Evolutionary conservation across 2,329 filamentous ascomycete species (phyloP).

Genomic region (Ceratocystis diversiconidia): DNA sequence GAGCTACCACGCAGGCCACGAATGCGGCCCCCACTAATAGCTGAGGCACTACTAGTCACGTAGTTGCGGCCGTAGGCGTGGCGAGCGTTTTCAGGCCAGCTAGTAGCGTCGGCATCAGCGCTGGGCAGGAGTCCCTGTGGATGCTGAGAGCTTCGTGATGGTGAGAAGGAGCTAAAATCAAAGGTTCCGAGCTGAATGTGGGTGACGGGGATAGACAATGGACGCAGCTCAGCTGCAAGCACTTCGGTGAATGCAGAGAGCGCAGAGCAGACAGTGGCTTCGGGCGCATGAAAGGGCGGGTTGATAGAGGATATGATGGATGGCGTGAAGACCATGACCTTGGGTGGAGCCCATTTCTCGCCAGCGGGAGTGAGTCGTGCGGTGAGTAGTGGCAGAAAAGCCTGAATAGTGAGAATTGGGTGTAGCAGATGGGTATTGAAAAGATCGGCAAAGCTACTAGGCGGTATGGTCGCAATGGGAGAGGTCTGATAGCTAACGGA

Average conservation of each 20-base stretch:
- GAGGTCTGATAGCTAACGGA: constrained; percentile 67
- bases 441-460: constrained; percentile 73
- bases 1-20: constrained; percentile 54
- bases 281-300: constrained; percentile 69
- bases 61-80: constrained; percentile 50
- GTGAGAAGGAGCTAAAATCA: constrained; percentile 58
- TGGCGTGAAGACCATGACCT: constrained; percentile 64
- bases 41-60: constrained; percentile 39
- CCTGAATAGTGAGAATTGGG: constrained; percentile 75
- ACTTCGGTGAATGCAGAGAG: constrained; percentile 76
- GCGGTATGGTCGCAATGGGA: constrained; percentile 71
- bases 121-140: constrained; percentile 29
- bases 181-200: constrained; percentile 87
- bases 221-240: constrained; percentile 62
- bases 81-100: constrained; percentile 49
- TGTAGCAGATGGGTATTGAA: constrained; percentile 86
- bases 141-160: constrained; percentile 25
- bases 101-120: constrained; percentile 33
- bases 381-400: constrained; percentile 70
- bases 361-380: constrained; percentile 41
- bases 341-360: constrained; percentile 41
- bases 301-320: constrained; percentile 67
- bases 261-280: constrained; percentile 72
- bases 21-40: constrained; percentile 42
- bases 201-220: constrained; percentile 62